Base-by-base conservation (phyloP, 805 yeast species). In the Candida vaughaniae region DNA sequence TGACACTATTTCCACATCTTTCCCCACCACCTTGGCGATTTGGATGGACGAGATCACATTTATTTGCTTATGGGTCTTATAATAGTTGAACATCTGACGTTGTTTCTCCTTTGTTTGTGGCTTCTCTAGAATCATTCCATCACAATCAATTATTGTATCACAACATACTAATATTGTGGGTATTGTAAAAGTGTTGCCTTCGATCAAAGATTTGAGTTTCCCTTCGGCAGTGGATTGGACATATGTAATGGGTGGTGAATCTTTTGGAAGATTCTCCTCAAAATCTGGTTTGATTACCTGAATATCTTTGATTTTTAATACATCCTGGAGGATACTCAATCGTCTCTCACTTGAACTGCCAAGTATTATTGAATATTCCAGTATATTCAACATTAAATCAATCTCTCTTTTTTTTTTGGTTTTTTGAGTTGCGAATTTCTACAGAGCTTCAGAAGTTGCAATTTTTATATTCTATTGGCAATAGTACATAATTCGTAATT, bases 311-410 rank as follows among this genome's bases (percentile, higher is more conserved):
- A 84, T 58, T 0, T 82, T 82, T 55, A 84, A 56, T 47, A 82
- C 78, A 5, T 51, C 52, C 4, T 58, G 52, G 19, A 93, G 51
- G n/a, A 93, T 82, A 38, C 85, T 86, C 36, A 66, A 60, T 39
- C 99, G 65, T 42, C 96, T 70, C 2, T 95, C 91, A 0, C 97
- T 90, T 1, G 85, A 74, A 2, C 96, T 87, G 0, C 95, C 96
- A 14, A 45, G 25, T 8, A 45, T 15, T 11, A 45, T 17, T 3
- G 36, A 15, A 18, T 42, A 39, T 6, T 29, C 14, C 3, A 18
- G 6, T 11, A 32, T 16, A 27, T 32, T 18, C 11, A 37, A 6
- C 16, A 28, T 28, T 8, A 6, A 25, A 25, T 20, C 10, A 20
- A 20, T 20, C 10, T 20, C 23, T 10, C 23, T 20, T 20, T 20